These are phyloP conservation scores for Hymenochaete sp. DNA, from an alignment of 1,284 basidiomycete genomes.

Conservation along the genomic window DNA sequence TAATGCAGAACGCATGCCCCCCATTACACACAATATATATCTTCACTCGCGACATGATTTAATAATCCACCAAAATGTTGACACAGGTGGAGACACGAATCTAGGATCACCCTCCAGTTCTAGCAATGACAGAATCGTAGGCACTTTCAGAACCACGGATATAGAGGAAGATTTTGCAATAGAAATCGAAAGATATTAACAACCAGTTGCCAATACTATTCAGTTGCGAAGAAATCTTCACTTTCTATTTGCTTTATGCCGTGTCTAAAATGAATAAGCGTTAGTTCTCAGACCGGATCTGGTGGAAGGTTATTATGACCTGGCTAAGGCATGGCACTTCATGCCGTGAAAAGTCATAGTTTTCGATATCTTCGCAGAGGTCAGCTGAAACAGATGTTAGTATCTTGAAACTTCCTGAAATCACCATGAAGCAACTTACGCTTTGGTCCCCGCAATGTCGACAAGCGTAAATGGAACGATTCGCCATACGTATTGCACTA, in stretches of 20 bases:
- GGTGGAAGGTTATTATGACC: slow-evolving; percentile 6
- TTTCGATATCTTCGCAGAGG: too few relatives aligned
- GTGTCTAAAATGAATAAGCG: not conserved
- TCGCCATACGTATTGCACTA: slow-evolving; percentile 25
- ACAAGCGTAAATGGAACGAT: slow-evolving; percentile 39
- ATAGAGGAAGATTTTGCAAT: too few relatives aligned
- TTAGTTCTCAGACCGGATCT: slow-evolving; percentile 1
- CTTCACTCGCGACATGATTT: too few relatives aligned
- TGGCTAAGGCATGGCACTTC: slow-evolving; percentile 8
- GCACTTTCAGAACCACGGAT: slow-evolving; percentile 27
- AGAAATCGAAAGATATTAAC: too few relatives aligned
- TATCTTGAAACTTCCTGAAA: too few relatives aligned
- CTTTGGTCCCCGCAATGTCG: too few relatives aligned
- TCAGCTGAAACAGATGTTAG: too few relatives aligned
- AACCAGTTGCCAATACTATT: too few relatives aligned
- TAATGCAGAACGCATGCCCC: slow-evolving; percentile 14
- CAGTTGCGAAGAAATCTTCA: too few relatives aligned
- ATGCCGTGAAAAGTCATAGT: not conserved
- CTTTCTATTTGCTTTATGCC: too few relatives aligned
- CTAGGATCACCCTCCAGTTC: slow-evolving; percentile 20
- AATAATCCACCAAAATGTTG: slow-evolving; percentile 25
- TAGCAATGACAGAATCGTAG: slow-evolving; percentile 24
- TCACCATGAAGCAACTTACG: too few relatives aligned
- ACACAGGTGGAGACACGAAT: too few relatives aligned
- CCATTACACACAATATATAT: slow-evolving; percentile 37